Evolutionary conservation across 441 rosid species (phyloP), one percentile per base, ranked within the genome.

Genomic region (Omphalea diandra): DNA sequence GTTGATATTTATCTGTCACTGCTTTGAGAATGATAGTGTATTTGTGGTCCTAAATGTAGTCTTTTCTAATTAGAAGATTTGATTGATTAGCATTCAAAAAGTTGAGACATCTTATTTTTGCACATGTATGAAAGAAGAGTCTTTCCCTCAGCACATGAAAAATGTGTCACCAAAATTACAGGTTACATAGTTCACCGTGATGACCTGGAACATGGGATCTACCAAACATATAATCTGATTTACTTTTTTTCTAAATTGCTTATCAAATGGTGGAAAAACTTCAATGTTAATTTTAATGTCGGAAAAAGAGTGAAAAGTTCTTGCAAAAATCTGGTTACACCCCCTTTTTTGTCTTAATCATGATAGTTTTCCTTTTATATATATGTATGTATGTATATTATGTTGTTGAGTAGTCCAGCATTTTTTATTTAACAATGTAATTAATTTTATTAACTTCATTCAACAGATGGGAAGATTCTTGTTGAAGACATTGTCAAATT

Each of bases 401-500:
- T 20, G 50, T 27, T 60, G 31, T 20, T 56, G 0, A 32, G 17
- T 17, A 53, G 11, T 47, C 7, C 38, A 15, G 46, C 9, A 40
- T 36, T 66, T 55, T 17, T 35, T 55, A 22, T 63, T 68, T 59
- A 67, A 17, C 32, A 18, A 7, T 38, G 53, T 68, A 41, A 71
- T 4, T 63, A 24, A 3, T 17, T 57, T 32, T 36, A 20, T 55
- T 63, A 7, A 41, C 17, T 63, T 73, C 52, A 69, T 68, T 73
- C 70, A 65, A 78, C 78, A 90, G 98, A 93, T 74, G 98, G 98
- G 72, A 93, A 90, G 84, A 90, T 93, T 69, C 89, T 88, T 41
- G 94, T 93, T 64, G 96, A 93, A 79, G 98, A 93, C 83, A 93
- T 93, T 55, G 89, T 93, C 62, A 86, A 82, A 65, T 66, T 89